A percentile compares a stretch with the other conserved stretches of the same genome.
phyloP scores from a whole-genome alignment of 768 basidiomycete species.

The Rhodotorula paludigena region DNA sequence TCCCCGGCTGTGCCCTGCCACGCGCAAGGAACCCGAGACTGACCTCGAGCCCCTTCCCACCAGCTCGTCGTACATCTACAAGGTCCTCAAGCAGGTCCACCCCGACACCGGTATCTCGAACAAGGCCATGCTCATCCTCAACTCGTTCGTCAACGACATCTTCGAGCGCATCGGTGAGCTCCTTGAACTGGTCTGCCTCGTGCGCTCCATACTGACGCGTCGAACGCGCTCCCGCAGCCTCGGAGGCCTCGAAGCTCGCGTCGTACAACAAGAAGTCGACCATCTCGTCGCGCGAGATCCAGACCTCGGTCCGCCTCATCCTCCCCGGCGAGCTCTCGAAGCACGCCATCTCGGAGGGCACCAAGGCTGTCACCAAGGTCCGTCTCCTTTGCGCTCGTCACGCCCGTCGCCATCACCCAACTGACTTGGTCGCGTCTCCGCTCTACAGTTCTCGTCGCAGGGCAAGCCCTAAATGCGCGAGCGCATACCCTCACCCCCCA shows the following conservation, averaged over 20 bases:
- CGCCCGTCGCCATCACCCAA: constrained; percentile 17
- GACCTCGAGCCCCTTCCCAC: not conserved
- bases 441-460: no score
- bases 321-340: constrained; percentile 87
- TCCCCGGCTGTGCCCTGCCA: not conserved
- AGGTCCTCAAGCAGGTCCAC: constrained; percentile 91
- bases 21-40: constrained; percentile 40
- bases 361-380: constrained; percentile 54
- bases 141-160: constrained; percentile 90
- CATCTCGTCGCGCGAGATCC: constrained; percentile 97
- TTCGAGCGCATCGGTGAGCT: constrained; percentile 68
- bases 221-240: constrained; percentile 50
- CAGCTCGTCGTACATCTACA: constrained; percentile 76
- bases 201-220: not conserved
- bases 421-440: not conserved
- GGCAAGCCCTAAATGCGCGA: no score
- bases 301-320: constrained; percentile 93
- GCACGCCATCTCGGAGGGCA: constrained; percentile 90
- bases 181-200: not conserved
- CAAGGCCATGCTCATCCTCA: constrained; percentile 88
- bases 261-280: constrained; percentile 98
- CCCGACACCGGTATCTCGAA: constrained; percentile 98
- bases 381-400: not conserved
- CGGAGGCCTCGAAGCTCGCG: constrained; percentile 67
- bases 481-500: no score